A percentile compares a stretch with the other conserved stretches of the same genome.
Conservation (phyloP, 192 early-diverging fungal species). For the Endogone sp. region DNA sequence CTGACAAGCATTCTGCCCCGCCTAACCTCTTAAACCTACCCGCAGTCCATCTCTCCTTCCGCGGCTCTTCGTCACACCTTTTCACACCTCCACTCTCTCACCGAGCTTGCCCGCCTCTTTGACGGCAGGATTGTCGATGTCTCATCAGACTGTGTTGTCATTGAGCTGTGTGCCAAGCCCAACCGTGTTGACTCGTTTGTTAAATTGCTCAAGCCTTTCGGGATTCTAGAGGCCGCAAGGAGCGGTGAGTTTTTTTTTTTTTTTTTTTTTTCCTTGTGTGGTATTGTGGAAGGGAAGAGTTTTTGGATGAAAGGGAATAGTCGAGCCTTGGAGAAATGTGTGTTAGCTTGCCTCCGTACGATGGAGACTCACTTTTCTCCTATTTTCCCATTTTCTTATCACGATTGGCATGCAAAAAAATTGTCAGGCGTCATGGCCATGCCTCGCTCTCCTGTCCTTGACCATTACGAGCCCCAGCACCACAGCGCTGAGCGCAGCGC, state of each 20-base stretch:
- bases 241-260: constrained; percentile 54
- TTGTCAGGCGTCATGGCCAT: constrained; percentile 97
- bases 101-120: constrained; percentile 82
- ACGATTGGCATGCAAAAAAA: too few relatives aligned
- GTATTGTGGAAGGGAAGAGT: background rate
- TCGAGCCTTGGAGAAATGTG: too few relatives aligned
- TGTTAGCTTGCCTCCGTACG: too few relatives aligned
- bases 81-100: constrained; percentile 71
- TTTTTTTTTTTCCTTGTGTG: background rate
- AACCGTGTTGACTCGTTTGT: constrained; percentile 88
- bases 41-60: constrained; percentile 34
- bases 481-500: constrained; percentile 46
- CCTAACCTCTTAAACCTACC: constrained; percentile 12
- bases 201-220: constrained; percentile 90
- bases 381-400: constrained; percentile 5
- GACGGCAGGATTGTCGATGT: constrained; percentile 87
- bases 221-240: constrained; percentile 90
- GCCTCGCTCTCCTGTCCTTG: constrained; percentile 84
- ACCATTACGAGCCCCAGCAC: constrained; percentile 66
- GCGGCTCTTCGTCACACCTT: constrained; percentile 46
- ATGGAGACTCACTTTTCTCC: background rate
- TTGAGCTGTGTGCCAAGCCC: constrained; percentile 88
- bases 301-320: too few relatives aligned
- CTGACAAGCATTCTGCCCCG: too few relatives aligned
- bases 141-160: constrained; percentile 71